These are phyloP conservation scores for Plectranthus barbatus DNA, from an alignment of 257 asterid genomes.

Conservation along the genomic window DNA sequence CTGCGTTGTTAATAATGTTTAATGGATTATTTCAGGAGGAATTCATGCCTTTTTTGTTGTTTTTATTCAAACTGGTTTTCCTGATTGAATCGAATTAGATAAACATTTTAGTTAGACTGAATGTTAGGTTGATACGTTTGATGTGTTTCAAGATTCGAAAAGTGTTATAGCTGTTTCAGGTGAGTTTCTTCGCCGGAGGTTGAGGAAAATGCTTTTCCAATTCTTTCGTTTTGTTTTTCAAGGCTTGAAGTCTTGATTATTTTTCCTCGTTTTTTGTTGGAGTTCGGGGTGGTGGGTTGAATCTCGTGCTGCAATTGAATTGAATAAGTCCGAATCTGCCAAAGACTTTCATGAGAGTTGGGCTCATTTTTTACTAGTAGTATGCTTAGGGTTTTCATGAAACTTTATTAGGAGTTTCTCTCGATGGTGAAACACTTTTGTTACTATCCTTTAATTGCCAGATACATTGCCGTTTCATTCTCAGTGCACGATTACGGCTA, in stretches of 20 bases:
- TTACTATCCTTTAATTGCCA: background rate
- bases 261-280: too few relatives aligned
- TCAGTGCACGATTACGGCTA: too few relatives aligned
- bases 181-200: background rate
- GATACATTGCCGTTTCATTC: too few relatives aligned
- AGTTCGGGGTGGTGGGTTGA: too few relatives aligned
- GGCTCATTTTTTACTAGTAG: constrained; percentile 5
- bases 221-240: background rate
- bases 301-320: background rate
- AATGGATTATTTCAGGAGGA: background rate
- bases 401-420: background rate
- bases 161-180: constrained; percentile 7
- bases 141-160: background rate
- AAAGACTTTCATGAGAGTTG: background rate
- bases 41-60: background rate
- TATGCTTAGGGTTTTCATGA: background rate
- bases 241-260: background rate
- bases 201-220: background rate
- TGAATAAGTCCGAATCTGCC: background rate
- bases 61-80: background rate
- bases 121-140: constrained; percentile 1
- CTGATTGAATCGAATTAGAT: background rate
- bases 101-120: background rate
- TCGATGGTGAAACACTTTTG: background rate
- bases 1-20: background rate